A percentile compares a stretch with the other conserved stretches of the same genome.
Conservation (phyloP, 306 rosid genomes). For the Psophocarpus tetragonolobus region DNA sequence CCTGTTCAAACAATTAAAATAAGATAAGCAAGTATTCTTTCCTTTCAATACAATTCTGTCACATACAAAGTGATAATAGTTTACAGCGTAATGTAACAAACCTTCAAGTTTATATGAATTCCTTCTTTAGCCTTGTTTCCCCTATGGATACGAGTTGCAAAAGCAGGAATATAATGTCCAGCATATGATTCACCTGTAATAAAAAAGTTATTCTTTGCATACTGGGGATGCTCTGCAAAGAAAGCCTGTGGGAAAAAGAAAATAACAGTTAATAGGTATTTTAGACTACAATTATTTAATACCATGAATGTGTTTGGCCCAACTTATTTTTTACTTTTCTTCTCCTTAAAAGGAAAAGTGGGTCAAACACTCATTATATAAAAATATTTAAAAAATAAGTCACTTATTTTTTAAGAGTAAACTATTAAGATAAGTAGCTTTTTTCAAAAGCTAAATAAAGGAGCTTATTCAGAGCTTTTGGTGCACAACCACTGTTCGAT, state of each 20-base stretch:
- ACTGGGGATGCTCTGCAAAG: conserved; percentile 77
- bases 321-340: too few species aligned
- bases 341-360: too few species aligned
- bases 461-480: too few species aligned
- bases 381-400: too few species aligned
- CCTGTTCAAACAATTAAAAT: conserved; percentile 54
- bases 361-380: too few species aligned
- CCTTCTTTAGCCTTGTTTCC: conserved; percentile 93
- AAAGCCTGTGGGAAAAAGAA: conserved; percentile 54
- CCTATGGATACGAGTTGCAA: conserved; percentile 71
- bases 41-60: background rate
- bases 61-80: background rate
- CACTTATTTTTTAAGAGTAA: too few species aligned
- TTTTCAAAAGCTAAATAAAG: too few species aligned
- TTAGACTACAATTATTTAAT: conserved; percentile 2
- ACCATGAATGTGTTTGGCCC: too few species aligned
- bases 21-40: background rate
- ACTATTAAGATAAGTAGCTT: too few species aligned
- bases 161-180: conserved; percentile 94
- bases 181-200: conserved; percentile 95
- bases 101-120: conserved; percentile 84
- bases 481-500: too few species aligned
- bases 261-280: background rate
- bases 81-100: conserved; percentile 30
- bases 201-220: conserved; percentile 72